Evolutionary conservation across 169 alveolate genomes (phyloP).

Genomic region (Cryptosporidium ubiquitum): DNA sequence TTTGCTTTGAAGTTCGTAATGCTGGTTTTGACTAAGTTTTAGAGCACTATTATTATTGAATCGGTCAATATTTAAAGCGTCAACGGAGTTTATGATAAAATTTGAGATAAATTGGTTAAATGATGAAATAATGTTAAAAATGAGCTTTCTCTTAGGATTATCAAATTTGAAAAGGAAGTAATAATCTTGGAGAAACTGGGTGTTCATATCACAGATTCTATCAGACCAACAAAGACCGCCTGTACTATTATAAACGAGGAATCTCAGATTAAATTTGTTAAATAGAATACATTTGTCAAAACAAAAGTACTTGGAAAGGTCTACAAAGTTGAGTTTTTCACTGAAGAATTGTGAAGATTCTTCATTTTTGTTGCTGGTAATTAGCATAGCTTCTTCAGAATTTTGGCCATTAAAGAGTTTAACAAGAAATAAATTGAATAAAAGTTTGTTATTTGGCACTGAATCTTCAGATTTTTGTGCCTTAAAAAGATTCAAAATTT

Average conservation of each 20-base stretch:
- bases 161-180: conserved; percentile 32
- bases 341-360: background rate
- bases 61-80: conserved; percentile 30
- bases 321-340: conserved; percentile 24
- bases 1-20: background rate
- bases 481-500: background rate
- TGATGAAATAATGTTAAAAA: conserved; percentile 49
- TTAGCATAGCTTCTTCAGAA: conserved; percentile 33
- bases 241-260: conserved; percentile 7
- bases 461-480: background rate
- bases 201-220: conserved; percentile 45
- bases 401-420: conserved; percentile 1
- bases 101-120: conserved; percentile 44
- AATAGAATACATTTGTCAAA: conserved; percentile 24
- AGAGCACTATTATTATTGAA: background rate
- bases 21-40: background rate
- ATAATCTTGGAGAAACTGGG: conserved; percentile 46
- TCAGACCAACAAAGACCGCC: conserved; percentile 68
- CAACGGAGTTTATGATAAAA: conserved; percentile 15
- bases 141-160: conserved; percentile 54
- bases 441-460: background rate
- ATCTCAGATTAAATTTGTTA: conserved; percentile 49
- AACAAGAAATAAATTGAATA: conserved; percentile 21
- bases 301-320: conserved; percentile 38
- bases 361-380: background rate